Evolutionary conservation across 225 moss, liverwort and hornwort genomes (phyloP), one percentile per base, ranked within the genome.

Genomic region (Neckera pumila): DNA sequence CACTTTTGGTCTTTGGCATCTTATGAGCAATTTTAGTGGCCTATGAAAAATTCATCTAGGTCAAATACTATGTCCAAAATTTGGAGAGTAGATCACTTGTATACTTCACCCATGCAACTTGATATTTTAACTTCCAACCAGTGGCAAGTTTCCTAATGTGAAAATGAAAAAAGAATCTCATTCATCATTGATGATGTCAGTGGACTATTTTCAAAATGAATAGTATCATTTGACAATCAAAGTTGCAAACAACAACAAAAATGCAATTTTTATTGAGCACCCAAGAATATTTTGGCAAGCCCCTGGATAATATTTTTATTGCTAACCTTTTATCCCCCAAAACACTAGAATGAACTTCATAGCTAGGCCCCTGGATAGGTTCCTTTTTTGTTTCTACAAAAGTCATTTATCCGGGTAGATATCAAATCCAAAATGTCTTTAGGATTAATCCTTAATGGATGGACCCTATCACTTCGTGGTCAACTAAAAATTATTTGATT

Each of bases 61-160:
- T 62, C 15, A 7, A 62, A 62, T 4, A 30, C 2, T 14, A 1
- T 15, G 15, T 62, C 30, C 3, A 30, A 62, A 15, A 62, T 61
- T 61, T 4, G 2, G 15, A 15, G 62, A 30, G 14, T 62, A 14
- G 28, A 61, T 28, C 14, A 60, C 5, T 14, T 30, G 30, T 62
- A 0, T 20, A 3, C 6, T 2, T 11, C 6, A 21, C n/a, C 6
- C 0, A 6, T 7, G 12, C 12, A n/a, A 67, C 67, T 66, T 36
- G 20, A 3, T 66, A 66, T 34, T 34, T 36, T 19, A 65, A 10
- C 65, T 34, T 66, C 11, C 12, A 67, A n/a, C 21, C 9, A 21
- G n/a, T n/a, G 21, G 21, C 67, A 67, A 12, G 6, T n/a, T 2
- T 67, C 4, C 0, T 14, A 36, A n/a, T 69, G 38, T 69, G 3